Conservation (phyloP, 768 basidiomycete genomes). For the Sporobolomyces phaffii region DNA sequence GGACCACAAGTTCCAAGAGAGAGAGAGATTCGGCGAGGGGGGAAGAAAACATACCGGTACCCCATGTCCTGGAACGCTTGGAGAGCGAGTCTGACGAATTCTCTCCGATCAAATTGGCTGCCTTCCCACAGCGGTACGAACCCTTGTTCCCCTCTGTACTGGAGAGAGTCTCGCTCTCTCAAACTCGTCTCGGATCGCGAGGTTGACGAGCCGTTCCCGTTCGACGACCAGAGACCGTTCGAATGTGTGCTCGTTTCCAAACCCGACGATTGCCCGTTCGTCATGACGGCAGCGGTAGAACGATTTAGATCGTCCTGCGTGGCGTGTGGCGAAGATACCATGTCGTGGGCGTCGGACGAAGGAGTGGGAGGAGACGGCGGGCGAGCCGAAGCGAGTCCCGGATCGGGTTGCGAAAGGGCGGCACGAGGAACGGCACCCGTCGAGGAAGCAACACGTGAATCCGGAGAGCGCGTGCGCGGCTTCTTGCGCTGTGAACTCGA, state of each 20-base stretch:
- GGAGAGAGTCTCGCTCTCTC: not conserved
- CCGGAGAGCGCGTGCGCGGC: not conserved
- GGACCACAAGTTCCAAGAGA: not conserved
- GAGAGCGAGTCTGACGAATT: constrained; percentile 49
- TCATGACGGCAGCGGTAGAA: no score
- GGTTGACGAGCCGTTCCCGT: constrained; percentile 1
- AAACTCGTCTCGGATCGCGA: no score
- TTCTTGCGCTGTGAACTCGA: constrained; percentile 3
- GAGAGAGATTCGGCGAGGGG: no score
- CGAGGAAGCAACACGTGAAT: not conserved
- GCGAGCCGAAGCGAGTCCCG: not conserved
- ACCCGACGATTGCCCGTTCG: constrained; percentile 7
- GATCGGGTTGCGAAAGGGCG: not conserved
- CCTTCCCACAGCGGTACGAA: constrained; percentile 37
- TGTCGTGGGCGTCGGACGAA: not conserved
- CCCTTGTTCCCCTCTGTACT: constrained; percentile 23
- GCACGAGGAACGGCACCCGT: not conserved
- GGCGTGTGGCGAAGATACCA: no score
- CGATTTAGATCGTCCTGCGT: no score
- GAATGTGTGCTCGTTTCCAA: not conserved
- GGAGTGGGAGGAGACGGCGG: no score
- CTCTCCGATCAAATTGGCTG: constrained; percentile 46
- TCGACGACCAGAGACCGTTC: not conserved
- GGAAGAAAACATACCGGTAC: constrained; percentile 45
- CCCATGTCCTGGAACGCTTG: constrained; percentile 50